Conservation (phyloP, 2,329 filamentous ascomycete genomes). For the Penicillium sp. region DNA sequence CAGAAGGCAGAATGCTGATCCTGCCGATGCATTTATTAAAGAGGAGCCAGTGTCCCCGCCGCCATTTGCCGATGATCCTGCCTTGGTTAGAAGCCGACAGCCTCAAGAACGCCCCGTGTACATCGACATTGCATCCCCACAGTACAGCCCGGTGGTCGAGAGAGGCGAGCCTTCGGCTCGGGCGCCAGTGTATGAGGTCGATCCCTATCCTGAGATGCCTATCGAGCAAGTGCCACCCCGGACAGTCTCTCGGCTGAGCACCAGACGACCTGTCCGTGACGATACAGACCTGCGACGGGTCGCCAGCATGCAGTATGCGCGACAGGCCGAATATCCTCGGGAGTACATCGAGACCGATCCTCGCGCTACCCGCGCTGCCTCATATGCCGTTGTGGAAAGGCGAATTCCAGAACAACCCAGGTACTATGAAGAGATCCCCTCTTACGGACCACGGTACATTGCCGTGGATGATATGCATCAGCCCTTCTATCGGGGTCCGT, state of each 20-base stretch:
- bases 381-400: conserved; percentile 42
- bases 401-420: conserved; percentile 36
- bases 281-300: conserved; percentile 48
- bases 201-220: conserved; percentile 33
- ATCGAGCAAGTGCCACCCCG: conserved; percentile 36
- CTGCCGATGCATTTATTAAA: conserved; percentile 56
- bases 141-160: conserved; percentile 37
- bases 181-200: conserved; percentile 36
- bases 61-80: conserved; percentile 49
- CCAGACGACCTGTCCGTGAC: conserved; percentile 40
- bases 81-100: conserved; percentile 35
- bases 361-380: conserved; percentile 36
- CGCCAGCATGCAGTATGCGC: conserved; percentile 46
- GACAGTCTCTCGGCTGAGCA: conserved; percentile 40
- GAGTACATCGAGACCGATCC: conserved; percentile 48
- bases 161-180: conserved; percentile 32
- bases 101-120: conserved; percentile 48
- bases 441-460: conserved; percentile 35
- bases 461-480: conserved; percentile 38
- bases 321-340: conserved; percentile 41
- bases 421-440: conserved; percentile 41
- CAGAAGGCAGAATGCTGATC: conserved; percentile 35
- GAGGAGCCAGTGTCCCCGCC: conserved; percentile 62
- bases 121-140: conserved; percentile 46
- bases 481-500: conserved; percentile 41